These are phyloP conservation scores for Diversispora eburnea DNA, from an alignment of 192 early-diverging fungal species.

Conservation along the genomic window DNA sequence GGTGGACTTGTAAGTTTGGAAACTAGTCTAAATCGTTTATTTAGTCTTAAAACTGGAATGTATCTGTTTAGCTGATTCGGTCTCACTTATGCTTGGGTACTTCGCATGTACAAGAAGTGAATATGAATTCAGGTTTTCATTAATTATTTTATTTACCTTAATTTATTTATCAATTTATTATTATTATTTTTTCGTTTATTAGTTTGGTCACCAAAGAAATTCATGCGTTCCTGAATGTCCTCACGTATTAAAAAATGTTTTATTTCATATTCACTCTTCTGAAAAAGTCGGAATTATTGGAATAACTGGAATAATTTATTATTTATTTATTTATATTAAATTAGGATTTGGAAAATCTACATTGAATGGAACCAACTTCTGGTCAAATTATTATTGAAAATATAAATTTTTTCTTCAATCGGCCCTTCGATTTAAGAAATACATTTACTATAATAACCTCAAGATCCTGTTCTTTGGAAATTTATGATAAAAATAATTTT, in stretches of 20 bases:
- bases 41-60: too few species aligned
- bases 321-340: not conserved
- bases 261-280: constrained; percentile 52
- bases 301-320: constrained; percentile 35
- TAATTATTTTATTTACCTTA: too few species aligned
- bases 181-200: too few species aligned
- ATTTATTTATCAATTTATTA: too few species aligned
- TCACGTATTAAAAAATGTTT: constrained; percentile 64
- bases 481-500: constrained; percentile 56
- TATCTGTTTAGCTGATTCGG: too few species aligned
- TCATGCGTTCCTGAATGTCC: constrained; percentile 69
- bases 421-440: constrained; percentile 46
- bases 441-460: constrained; percentile 65
- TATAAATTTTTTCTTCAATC: constrained; percentile 51
- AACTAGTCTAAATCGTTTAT: too few species aligned
- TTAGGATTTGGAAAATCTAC: constrained; percentile 62
- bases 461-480: constrained; percentile 77
- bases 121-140: too few species aligned
- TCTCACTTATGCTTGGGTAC: too few species aligned
- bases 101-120: too few species aligned
- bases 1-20: too few species aligned
- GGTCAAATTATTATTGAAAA: constrained; percentile 51
- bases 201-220: too few species aligned
- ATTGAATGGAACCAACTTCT: constrained; percentile 46
- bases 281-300: constrained; percentile 66